phyloP scores from a whole-genome alignment of 2,329 filamentous ascomycete species.

The Polychaeton citri region DNA sequence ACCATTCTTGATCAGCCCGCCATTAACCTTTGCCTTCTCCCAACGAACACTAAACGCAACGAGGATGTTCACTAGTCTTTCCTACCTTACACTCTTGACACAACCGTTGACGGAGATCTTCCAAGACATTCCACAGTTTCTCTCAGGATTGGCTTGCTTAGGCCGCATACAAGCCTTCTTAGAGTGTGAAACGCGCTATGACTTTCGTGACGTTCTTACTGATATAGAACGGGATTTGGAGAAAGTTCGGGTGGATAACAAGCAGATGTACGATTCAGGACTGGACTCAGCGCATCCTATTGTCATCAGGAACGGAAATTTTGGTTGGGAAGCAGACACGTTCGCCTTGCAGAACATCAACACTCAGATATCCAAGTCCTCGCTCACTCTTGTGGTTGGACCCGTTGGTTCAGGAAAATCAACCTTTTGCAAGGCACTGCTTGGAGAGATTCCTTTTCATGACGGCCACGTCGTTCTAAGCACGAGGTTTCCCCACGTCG shows the following conservation, averaged over 20 bases:
- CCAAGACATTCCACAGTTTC: background rate
- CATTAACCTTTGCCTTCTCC: background rate
- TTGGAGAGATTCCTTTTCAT: conserved; percentile 28
- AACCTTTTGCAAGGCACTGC: conserved; percentile 32
- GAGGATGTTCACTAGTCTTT: background rate
- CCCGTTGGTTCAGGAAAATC: conserved; percentile 42
- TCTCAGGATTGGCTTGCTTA: background rate
- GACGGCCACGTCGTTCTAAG: conserved; percentile 19
- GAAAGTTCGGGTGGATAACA: too few species aligned
- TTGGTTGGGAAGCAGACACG: conserved; percentile 35
- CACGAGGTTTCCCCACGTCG: conserved; percentile 16
- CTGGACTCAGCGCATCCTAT: too few species aligned
- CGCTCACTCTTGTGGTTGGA: conserved; percentile 36
- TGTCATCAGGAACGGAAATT: conserved; percentile 28
- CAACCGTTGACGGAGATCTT: background rate
- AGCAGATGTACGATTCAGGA: too few species aligned
- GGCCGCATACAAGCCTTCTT: background rate
- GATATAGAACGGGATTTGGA: too few species aligned
- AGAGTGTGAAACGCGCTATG: background rate
- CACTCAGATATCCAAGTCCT: conserved; percentile 27
- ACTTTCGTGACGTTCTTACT: too few species aligned
- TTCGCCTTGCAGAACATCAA: conserved; percentile 29
- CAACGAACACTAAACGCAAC: background rate
- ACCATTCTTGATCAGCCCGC: background rate
- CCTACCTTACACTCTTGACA: background rate